Percentiles rank a stretch among this genome's conserved stretches.
Evolutionary conservation across 371 early-diverging fungal species (phyloP).

Genomic region (Zopfochytrium polystomum): DNA sequence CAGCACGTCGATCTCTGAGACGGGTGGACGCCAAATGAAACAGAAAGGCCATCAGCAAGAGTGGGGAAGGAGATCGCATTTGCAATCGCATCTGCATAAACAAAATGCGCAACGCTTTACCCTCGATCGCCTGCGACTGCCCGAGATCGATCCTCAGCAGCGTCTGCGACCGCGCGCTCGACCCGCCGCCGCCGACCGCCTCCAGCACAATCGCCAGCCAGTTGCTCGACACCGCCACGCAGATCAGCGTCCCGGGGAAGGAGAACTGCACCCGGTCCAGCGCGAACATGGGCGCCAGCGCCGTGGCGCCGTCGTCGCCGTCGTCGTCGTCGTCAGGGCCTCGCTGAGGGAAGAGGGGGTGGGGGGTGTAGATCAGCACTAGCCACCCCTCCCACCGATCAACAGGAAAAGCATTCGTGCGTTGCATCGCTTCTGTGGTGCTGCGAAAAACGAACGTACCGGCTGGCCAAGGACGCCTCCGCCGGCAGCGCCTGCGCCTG

Average conservation of each 20-base stretch:
- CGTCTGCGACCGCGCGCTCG: slow-evolving; percentile 17
- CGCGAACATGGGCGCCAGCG: slow-evolving; percentile 55
- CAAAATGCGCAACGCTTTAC: slow-evolving; percentile 29
- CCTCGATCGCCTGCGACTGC: slow-evolving; percentile 63
- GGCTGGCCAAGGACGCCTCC: too few species aligned
- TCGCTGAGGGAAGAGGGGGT: too few species aligned
- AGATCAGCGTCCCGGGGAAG: slow-evolving; percentile 63
- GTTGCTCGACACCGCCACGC: slow-evolving; percentile 77
- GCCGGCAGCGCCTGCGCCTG: too few species aligned
- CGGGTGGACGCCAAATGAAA: not conserved
- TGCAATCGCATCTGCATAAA: slow-evolving; percentile 3
- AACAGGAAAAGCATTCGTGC: too few species aligned
- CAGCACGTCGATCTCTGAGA: slow-evolving; percentile 67
- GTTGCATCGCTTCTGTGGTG: too few species aligned
- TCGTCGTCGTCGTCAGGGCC: too few species aligned
- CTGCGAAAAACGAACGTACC: too few species aligned
- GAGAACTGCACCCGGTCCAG: slow-evolving; percentile 80
- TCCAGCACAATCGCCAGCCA: slow-evolving; percentile 70
- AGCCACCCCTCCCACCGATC: too few species aligned
- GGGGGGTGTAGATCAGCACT: too few species aligned
- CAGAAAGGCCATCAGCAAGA: not conserved
- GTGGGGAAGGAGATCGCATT: too few species aligned
- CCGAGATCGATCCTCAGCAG: slow-evolving; percentile 73
- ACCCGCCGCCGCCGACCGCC: slow-evolving; percentile 35
- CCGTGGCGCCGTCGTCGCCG: too few species aligned